These are phyloP conservation scores for Withania somnifera DNA, from an alignment of 305 asterid genomes.

Conservation along the genomic window DNA sequence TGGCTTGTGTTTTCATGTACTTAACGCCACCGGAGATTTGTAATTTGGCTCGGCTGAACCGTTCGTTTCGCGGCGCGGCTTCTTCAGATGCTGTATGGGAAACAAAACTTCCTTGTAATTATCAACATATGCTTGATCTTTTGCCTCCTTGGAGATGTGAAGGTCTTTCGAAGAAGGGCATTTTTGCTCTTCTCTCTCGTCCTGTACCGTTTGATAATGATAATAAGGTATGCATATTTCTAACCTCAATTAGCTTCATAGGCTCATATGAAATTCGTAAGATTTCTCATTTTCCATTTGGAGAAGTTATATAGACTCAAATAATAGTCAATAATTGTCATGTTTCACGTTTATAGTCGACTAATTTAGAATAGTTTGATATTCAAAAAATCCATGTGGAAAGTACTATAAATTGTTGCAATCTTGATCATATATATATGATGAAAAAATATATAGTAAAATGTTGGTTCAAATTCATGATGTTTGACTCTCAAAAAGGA, in stretches of 20 bases:
- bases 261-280: neutral
- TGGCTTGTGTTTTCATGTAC: slow-evolving; percentile 69
- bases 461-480: too few species aligned
- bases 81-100: slow-evolving; percentile 96
- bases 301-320: neutral
- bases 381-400: too few species aligned
- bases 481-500: too few species aligned
- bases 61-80: slow-evolving; percentile 91
- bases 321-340: too few species aligned
- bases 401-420: too few species aligned
- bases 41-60: slow-evolving; percentile 84
- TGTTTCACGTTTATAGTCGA: too few species aligned
- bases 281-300: neutral
- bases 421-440: too few species aligned
- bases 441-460: too few species aligned
- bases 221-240: slow-evolving; percentile 47
- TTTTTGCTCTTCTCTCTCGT: slow-evolving; percentile 71
- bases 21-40: slow-evolving; percentile 94
- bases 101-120: slow-evolving; percentile 79
- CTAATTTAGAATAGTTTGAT: too few species aligned
- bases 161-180: slow-evolving; percentile 42
- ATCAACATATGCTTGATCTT: slow-evolving; percentile 46
- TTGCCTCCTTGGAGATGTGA: slow-evolving; percentile 27
- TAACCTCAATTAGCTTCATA: neutral
- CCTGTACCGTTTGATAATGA: slow-evolving; percentile 61